Percentiles rank a stretch among this genome's conserved stretches.
phyloP scores from a whole-genome alignment of 768 basidiomycete species.

The Cubamyces lactineus region DNA sequence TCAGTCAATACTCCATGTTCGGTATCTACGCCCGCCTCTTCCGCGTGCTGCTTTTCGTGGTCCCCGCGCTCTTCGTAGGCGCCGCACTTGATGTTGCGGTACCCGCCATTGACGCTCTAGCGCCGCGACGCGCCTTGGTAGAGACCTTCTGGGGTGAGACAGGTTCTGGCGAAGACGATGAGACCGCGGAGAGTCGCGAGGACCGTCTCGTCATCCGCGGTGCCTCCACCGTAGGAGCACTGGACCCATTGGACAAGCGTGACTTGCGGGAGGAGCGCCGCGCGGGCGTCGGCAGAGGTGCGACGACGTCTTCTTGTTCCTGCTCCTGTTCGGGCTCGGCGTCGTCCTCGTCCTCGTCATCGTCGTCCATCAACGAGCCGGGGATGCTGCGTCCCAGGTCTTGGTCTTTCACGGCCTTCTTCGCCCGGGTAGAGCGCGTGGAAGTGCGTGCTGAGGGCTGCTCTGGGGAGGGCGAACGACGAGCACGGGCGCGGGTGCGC shows the following conservation, averaged over 20 bases:
- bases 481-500: constrained; percentile 14
- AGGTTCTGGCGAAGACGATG: constrained; percentile 40
- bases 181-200: constrained; percentile 42
- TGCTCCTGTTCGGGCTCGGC: constrained; percentile 27
- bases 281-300: constrained; percentile 36
- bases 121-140: constrained; percentile 23
- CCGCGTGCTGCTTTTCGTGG: constrained; percentile 37
- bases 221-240: constrained; percentile 25
- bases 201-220: constrained; percentile 41
- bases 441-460: constrained; percentile 8
- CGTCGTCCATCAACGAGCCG: constrained; percentile 36
- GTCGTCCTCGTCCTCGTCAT: constrained; percentile 32
- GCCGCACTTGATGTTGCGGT: constrained; percentile 7
- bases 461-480: constrained; percentile 11
- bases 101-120: constrained; percentile 12
- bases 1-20: background rate
- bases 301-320: constrained; percentile 36
- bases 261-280: constrained; percentile 26
- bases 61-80: constrained; percentile 8
- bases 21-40: constrained; percentile 30
- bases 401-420: constrained; percentile 17
- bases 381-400: constrained; percentile 32
- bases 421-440: constrained; percentile 14
- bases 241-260: constrained; percentile 19
- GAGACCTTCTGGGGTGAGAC: constrained; percentile 24